Base-by-base conservation (phyloP, 208 protist species). In the Leptomonas seymouri region DNA sequence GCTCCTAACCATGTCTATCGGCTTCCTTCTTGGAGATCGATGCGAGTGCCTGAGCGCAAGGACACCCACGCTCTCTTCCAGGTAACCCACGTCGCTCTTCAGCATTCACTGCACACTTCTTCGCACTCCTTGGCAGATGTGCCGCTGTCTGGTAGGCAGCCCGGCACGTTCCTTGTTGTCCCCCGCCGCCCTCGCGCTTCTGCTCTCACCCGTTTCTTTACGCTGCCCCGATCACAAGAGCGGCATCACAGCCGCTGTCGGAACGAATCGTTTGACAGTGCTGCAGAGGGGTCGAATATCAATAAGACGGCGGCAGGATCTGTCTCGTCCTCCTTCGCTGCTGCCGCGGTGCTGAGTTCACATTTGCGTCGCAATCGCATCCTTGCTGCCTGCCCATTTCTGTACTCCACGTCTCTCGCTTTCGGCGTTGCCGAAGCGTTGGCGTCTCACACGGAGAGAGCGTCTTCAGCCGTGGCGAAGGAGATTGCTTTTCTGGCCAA, bases 361-460 rank as follows among this genome's bases (percentile, higher is more conserved):
- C 64, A 23, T 18, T 51, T 77, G 21, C 55, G 58, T 18, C 71
- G 71, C 50, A 77, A 58, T 34, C 41, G 46, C 45, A 25, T 71
- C 46, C 14, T 44, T 0, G 34, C 30, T 8, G 42, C 64, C 28
- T 77, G 71, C 30, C 71, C 71, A 12, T 48, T 53, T 15, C 71
- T 77, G 28, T 77, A 71, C 53, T 42, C 59, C 3, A 27, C 30
- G 7, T 30, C 59, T 44, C 23, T 55, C 20, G 21, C 59, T 23
- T 14, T 9, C 5, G 28, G 3, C 5, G 46, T 65, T 5, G 16
- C n/a, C 9, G 45, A 65, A 18, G 45, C 27, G 21, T 45, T 65
- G 46, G 44, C 46, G 44, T 21, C 11, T n/a, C 23, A 20, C 3
- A 8, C 15, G 4, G 11, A 31, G 14, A 9, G 5, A 12, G 12